Evolutionary conservation across 2,329 filamentous ascomycete genomes (phyloP), one percentile per base, ranked within the genome.

Genomic region (Epichloe typhina): DNA sequence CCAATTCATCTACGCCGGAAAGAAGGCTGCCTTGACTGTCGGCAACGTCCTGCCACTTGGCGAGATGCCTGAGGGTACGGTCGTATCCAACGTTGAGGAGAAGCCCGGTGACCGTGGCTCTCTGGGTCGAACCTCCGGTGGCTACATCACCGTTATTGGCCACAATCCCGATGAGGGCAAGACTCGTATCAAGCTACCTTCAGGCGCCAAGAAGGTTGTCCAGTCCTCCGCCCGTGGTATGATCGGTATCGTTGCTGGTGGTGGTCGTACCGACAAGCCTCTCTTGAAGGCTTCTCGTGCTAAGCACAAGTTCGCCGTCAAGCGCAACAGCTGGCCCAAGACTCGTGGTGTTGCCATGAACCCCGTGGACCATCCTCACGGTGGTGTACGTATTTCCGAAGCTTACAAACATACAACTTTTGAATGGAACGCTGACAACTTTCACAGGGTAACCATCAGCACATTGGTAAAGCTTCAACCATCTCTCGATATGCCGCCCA

Each of bases 311-410:
- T 98, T 95, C 79, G 89, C 90, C 65, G 94, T 96, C 79, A 98
- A 98, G 89, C 89, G 93, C 72, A 97, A 98, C 88, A 91, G 84
- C 71, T 98, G 93, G 93, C 93, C 93, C 77, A 96, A 95, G 88
- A 98, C 93, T 82, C 91, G 93, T 93, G 93, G 93, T 96, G 93
- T 98, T 85, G 93, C 93, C 76, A 98, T 98, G 93, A 98, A 98
- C 81, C 93, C 93, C 68, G 93, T 98, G 69, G 93, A 98, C 79
- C 93, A 98, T 83, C 87, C 87, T 74, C 87, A 93, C 84, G 87
- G 87, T 87, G 86, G 85, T 88, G 78, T 79, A 79, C 65, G 76
- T 80, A 64, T 52, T 47, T 46, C 46, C 51, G 5, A 42, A 17
- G 23, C n/a, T 3, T 31, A 6, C 15, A 5, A 33, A 12, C 53